Conservation (phyloP, 1,284 basidiomycete species). For the Apiotrichum gamsii region DNA sequence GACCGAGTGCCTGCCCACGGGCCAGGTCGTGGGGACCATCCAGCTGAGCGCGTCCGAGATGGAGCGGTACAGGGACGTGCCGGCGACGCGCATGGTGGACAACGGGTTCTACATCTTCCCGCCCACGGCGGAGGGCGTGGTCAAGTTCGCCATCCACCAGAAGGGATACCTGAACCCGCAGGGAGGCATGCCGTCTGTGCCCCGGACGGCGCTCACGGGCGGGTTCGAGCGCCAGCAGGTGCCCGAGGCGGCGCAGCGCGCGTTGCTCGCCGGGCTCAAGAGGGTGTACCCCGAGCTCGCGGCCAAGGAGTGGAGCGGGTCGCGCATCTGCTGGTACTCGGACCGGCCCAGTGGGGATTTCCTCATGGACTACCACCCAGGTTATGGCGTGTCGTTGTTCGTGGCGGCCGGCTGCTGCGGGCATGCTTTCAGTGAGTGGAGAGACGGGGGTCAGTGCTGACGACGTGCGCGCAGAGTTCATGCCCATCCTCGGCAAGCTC, state of each 20-base stretch:
- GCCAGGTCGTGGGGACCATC: conserved; percentile 65
- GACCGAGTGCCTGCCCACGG: conserved; percentile 14
- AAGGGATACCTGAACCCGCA: conserved; percentile 30
- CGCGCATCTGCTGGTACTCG: conserved; percentile 32
- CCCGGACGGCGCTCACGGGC: conserved; percentile 6
- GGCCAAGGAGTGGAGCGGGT: conserved; percentile 12
- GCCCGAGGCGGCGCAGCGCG: conserved; percentile 2
- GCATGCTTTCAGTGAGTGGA: conserved; percentile 33
- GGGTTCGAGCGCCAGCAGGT: conserved; percentile 7
- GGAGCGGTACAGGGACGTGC: conserved; percentile 54
- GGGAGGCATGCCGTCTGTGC: conserved; percentile 3
- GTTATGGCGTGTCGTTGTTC: conserved; percentile 27
- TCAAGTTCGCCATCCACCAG: conserved; percentile 44
- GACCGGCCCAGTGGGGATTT: conserved; percentile 44
- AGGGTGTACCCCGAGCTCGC: conserved; percentile 22
- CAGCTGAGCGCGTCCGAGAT: conserved; percentile 62
- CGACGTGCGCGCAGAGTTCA: conserved; percentile 19
- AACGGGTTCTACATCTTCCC: conserved; percentile 69
- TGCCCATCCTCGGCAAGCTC: conserved; percentile 15
- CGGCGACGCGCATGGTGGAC: conserved; percentile 65
- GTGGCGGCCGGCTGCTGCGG: conserved; percentile 38
- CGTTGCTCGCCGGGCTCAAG: conserved; percentile 8
- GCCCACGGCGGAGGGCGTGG: conserved; percentile 25
- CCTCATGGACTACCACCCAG: conserved; percentile 36
- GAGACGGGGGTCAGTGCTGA: too few species aligned